Base-by-base conservation (phyloP, 2,329 filamentous ascomycete genomes). In the Scedosporium minutisporum region DNA sequence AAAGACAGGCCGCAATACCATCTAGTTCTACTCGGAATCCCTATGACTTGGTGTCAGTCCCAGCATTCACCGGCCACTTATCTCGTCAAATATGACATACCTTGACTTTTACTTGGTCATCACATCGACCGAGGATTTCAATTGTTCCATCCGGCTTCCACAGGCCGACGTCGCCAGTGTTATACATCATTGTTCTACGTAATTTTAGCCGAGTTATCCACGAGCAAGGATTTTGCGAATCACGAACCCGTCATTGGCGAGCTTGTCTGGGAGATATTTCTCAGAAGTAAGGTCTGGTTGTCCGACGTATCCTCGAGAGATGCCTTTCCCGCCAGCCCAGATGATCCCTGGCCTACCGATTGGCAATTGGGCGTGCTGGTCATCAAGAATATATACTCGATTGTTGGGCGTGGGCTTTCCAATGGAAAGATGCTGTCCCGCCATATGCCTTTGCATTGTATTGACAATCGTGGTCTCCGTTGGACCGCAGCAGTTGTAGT, bases 101-200 rank as follows among this genome's bases (percentile, higher is more conserved):
- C 72, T 84, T 83, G 68, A 86, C 78, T 71, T 86, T 86, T 64
- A 86, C 80, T 68, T 86, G 84, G 64, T 86, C 83, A 66, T 87
- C 84, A n/a, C 76, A 76, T 42, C 83, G 78, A 3, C 84, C 83
- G 41, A 84, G 76, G 23, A 80, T 82, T 53, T 83, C 76, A 44
- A 87, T 73, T 27, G 75, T 77, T 10, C 84, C 83, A 66, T 83
- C 78, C 2, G 74, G 68, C 44, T 75, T 74, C 82, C 83, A 86
- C 12, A 76, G 74, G 18, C 80, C 82, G 23, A 86, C 75, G 66
- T 87, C 84, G 6, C 83, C 84, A 1, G 84, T 86, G 67, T 83
- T 82, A 71, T 83, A 86, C 79, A 86, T 85, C 66, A 73, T 74
- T 2, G 72, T 74, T 3, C 77, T 80, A 53, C 9, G 12, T 14